Conservation (phyloP, 805 yeast genomes). For the Vanderwaltozyma tropicalis region DNA sequence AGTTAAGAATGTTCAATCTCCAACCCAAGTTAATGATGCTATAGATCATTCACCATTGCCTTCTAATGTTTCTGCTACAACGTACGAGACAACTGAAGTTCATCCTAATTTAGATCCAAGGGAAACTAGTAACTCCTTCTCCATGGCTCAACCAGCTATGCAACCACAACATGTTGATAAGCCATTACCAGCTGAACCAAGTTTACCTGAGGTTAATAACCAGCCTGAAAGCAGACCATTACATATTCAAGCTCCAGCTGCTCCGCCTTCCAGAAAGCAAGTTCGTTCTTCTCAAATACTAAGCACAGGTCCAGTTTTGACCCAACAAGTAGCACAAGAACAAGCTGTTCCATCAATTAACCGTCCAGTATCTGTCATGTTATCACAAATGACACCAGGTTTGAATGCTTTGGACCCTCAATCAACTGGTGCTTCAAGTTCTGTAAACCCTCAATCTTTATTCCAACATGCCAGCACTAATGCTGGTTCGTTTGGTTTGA, state of each 20-base stretch:
- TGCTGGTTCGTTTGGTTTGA: constrained; percentile 47
- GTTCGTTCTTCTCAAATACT: background rate
- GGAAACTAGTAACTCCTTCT: background rate
- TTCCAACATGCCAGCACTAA: constrained; percentile 40
- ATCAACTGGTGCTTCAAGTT: constrained; percentile 33
- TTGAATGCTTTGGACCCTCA: constrained; percentile 31
- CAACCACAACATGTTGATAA: constrained; percentile 5
- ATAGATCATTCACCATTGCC: too few species aligned
- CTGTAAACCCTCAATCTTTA: constrained; percentile 22
- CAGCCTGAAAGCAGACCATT: constrained; percentile 7
- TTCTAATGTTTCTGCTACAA: background rate
- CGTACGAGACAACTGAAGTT: background rate
- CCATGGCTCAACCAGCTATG: too few species aligned
- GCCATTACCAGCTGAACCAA: constrained; percentile 2
- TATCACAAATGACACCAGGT: constrained; percentile 19
- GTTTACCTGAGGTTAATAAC: background rate
- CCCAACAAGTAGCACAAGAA: background rate
- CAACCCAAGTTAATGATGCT: background rate
- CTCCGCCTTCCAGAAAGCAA: constrained; percentile 47
- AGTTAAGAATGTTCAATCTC: background rate
- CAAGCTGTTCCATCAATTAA: constrained; percentile 1
- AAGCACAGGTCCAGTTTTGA: constrained; percentile 8
- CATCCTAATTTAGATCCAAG: background rate
- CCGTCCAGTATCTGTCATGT: constrained; percentile 7
- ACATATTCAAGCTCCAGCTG: constrained; percentile 38